Conservation (phyloP, 345 rosid species). For the Syzygium aromaticum region DNA sequence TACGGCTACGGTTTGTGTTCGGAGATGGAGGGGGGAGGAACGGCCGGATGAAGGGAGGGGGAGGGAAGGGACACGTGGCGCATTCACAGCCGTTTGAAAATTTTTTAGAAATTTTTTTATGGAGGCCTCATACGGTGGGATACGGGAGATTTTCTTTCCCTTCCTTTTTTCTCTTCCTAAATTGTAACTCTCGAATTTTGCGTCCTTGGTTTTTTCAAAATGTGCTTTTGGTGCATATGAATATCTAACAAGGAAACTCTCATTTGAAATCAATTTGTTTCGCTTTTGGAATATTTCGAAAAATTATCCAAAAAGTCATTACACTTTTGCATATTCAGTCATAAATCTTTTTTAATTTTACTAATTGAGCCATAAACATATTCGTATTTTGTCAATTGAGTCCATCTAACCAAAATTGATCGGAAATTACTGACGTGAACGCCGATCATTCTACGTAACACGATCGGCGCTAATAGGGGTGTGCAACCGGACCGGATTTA, state of each 20-base stretch:
- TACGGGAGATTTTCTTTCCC: neutral
- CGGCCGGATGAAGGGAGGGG: neutral
- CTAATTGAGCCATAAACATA: too few species aligned
- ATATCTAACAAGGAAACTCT: neutral
- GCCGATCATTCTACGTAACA: too few species aligned
- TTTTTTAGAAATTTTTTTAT: too few species aligned
- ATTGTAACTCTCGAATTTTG: neutral
- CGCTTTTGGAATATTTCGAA: neutral
- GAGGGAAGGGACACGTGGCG: neutral
- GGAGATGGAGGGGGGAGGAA: neutral
- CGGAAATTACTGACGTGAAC: too few species aligned
- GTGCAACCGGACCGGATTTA: too few species aligned
- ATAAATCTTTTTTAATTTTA: too few species aligned
- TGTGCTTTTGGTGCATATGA: neutral
- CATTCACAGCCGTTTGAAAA: neutral
- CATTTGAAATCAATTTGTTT: neutral
- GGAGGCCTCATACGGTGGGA: neutral
- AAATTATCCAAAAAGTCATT: too few species aligned
- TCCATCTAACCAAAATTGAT: too few species aligned
- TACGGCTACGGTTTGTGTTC: neutral
- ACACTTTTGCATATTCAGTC: too few species aligned
- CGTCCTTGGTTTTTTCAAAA: neutral
- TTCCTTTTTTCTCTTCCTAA: neutral
- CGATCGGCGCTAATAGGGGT: fast-evolving
- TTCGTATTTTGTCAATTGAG: too few species aligned